Base-by-base conservation (phyloP, 2,329 filamentous ascomycete species). In the Claviceps africana region DNA sequence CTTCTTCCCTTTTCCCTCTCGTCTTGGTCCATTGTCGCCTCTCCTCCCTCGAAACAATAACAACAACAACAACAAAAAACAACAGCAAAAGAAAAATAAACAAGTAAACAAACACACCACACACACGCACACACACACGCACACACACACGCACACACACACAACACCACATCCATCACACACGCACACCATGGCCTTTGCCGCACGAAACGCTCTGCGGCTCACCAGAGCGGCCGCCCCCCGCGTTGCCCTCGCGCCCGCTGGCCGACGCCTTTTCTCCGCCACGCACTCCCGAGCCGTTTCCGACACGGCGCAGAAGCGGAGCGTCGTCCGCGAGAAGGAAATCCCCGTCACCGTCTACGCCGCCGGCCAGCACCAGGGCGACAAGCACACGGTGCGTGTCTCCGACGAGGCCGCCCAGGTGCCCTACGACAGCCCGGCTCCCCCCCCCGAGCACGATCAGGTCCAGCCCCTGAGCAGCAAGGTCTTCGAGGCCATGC, bases 341-440 rank as follows among this genome's bases (percentile, higher is more conserved):
- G 75, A 79, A 60, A 67, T 81, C 17, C 76, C 77, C 30, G 76
- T 79, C 52, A 77, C 76, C 22, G 68, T 77, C 59, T 81, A 79
- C 64, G 59, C 62, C 48, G 59, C 63, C 45, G 66, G 67, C 51
- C 64, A 77, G 58, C 75, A 74, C 53, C 64, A 76, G 58, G 75
- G 75, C 52, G 77, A 78, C 61, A 75, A 77, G 64, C 76, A 73
- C 66, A 78, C 70, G 53, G 76, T 81, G 53, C 74, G 74, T 47
- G 76, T 81, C 43, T 64, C 70, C 43, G 65, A 68, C 40, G 61
- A 56, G 42, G 69, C 70, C 54, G 65, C 70, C 54, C 67, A 69
- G 48, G 66, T 72, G 51, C 67, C 73, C 54, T 64, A 68, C 55
- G 65, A 73, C 57, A 69, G 68, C 48, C 65, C 67, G 5, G 60